phyloP scores from a whole-genome alignment of 192 early-diverging fungal species.

The Rhizophagus clarus region DNA sequence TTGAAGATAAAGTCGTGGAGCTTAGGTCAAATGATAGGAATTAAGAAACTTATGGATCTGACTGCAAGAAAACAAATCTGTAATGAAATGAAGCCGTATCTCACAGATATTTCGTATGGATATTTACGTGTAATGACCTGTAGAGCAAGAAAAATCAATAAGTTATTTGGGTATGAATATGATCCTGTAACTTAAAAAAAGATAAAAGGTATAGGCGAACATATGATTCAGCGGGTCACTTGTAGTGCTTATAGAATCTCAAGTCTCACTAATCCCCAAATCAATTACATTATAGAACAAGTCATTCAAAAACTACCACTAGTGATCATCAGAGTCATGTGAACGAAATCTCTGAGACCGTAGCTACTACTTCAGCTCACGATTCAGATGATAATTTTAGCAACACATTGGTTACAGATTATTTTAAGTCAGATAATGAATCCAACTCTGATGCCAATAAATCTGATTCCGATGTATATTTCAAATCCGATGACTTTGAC shows the following conservation, averaged over 20 bases:
- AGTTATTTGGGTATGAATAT: slow-evolving; percentile 22
- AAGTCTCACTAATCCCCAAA: slow-evolving; percentile 29
- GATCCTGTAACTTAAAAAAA: slow-evolving; percentile 21
- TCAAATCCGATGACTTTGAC: no score
- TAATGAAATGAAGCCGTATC: slow-evolving; percentile 19
- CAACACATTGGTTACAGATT: no score
- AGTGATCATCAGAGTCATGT: no score
- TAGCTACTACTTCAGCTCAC: background rate
- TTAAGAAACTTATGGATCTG: slow-evolving; percentile 15
- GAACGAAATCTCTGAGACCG: background rate
- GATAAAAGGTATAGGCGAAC: background rate
- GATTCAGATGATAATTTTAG: background rate
- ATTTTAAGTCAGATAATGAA: background rate
- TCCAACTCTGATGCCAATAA: no score
- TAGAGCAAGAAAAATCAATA: slow-evolving; percentile 29
- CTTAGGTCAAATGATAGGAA: slow-evolving; percentile 18
- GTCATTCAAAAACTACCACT: background rate
- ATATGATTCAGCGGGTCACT: slow-evolving; percentile 15
- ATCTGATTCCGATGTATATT: no score
- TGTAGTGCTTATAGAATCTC: slow-evolving; percentile 25
- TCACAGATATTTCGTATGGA: slow-evolving; percentile 9
- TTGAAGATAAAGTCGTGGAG: slow-evolving; percentile 21
- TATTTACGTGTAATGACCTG: slow-evolving; percentile 29
- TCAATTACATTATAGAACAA: background rate
- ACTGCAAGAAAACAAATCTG: slow-evolving; percentile 18